These are phyloP conservation scores for Annulohypoxylon nitens DNA, from an alignment of 495 filamentous ascomycete genomes.

Conservation along the genomic window DNA sequence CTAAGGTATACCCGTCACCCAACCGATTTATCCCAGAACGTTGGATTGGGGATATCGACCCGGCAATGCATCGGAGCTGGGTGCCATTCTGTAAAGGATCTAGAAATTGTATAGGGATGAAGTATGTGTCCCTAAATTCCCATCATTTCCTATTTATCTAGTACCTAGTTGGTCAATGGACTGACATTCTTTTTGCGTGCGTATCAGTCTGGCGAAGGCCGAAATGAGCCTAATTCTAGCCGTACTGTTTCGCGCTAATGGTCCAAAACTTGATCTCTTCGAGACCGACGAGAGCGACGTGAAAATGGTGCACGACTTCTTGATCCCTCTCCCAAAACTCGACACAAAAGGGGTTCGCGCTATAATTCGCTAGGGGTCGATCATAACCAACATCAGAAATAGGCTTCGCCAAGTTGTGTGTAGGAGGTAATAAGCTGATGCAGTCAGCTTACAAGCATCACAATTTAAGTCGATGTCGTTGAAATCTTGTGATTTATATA, in stretches of 20 bases:
- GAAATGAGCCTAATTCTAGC: conserved; percentile 30
- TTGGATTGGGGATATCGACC: conserved; percentile 54
- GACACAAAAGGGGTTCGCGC: neutral
- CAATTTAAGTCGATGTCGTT: too few relatives aligned
- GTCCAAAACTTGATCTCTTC: neutral
- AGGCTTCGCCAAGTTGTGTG: too few relatives aligned
- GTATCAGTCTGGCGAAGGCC: conserved; percentile 24
- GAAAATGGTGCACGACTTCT: neutral
- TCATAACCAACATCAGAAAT: too few relatives aligned
- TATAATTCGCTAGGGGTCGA: too few relatives aligned
- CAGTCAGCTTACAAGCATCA: too few relatives aligned
- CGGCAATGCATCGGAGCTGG: conserved; percentile 52
- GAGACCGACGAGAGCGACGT: conserved; percentile 11
- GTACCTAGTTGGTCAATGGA: too few relatives aligned
- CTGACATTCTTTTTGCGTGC: neutral
- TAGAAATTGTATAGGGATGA: conserved; percentile 62
- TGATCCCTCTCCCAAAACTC: neutral
- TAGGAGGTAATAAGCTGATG: too few relatives aligned
- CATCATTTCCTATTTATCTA: neutral
- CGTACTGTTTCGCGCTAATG: conserved; percentile 26
- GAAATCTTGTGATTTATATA: too few relatives aligned
- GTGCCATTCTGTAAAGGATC: conserved; percentile 60
- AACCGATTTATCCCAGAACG: conserved; percentile 60
- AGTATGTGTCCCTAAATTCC: conserved; percentile 29
- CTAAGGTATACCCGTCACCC: conserved; percentile 58